Conservation (phyloP, 257 asterid genomes). For the Orobanche coerulescens region DNA sequence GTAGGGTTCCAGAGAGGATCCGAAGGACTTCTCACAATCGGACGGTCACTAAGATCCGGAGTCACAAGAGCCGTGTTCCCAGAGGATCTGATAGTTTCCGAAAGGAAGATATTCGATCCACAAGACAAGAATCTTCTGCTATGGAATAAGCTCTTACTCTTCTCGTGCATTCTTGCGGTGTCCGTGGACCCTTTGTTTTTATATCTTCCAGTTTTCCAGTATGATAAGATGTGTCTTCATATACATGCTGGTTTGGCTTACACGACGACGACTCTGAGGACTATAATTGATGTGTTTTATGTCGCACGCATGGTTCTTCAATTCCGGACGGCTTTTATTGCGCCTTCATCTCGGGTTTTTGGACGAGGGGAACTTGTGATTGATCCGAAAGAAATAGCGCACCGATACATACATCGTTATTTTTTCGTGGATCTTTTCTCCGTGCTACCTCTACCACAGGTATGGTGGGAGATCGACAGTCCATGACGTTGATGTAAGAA, state of each 20-base stretch:
- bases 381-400: constrained; percentile 79
- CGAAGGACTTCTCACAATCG: constrained; percentile 74
- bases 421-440: constrained; percentile 78
- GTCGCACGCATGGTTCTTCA: constrained; percentile 68
- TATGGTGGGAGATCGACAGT: constrained; percentile 26
- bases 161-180: constrained; percentile 72
- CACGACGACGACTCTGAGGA: constrained; percentile 62
- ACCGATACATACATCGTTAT: constrained; percentile 66
- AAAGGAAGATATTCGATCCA: constrained; percentile 73
- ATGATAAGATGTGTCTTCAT: constrained; percentile 70
- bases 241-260: constrained; percentile 61
- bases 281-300: constrained; percentile 62
- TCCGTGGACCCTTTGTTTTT: constrained; percentile 89
- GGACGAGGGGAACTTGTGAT: constrained; percentile 98
- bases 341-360: constrained; percentile 98
- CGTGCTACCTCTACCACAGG: constrained; percentile 96
- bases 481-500: not conserved
- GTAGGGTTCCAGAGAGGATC: constrained; percentile 68
- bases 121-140: constrained; percentile 84
- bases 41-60: constrained; percentile 68
- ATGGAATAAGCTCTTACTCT: constrained; percentile 79
- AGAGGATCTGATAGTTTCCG: constrained; percentile 78
- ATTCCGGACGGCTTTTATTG: constrained; percentile 90
- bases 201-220: constrained; percentile 72
- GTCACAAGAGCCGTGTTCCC: constrained; percentile 84